Evolutionary conservation across 2,329 filamentous ascomycete species (phyloP).

Genomic region (Periconia digitata): DNA sequence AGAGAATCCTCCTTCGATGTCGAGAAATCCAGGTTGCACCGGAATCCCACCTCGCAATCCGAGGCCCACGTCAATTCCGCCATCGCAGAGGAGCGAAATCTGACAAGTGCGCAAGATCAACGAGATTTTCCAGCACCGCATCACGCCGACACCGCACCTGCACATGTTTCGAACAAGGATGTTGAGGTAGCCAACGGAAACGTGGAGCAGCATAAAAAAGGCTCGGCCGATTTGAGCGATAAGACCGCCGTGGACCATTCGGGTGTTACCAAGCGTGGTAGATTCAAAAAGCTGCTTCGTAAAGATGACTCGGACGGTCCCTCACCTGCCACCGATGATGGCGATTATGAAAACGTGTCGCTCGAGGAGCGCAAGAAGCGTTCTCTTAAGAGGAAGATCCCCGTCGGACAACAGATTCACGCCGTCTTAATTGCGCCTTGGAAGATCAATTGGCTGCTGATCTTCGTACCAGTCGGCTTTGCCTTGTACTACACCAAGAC

Average conservation of each 20-base stretch:
- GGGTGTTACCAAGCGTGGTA: slow-evolving; percentile 24
- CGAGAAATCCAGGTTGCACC: slow-evolving; percentile 27
- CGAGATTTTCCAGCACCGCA: slow-evolving; percentile 31
- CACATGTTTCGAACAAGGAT: slow-evolving; percentile 12
- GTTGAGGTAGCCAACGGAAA: slow-evolving; percentile 10
- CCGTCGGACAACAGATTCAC: slow-evolving; percentile 59
- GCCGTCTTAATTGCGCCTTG: slow-evolving; percentile 79
- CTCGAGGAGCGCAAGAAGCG: slow-evolving; percentile 36
- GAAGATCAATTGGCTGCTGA: slow-evolving; percentile 74
- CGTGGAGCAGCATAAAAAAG: slow-evolving; percentile 8
- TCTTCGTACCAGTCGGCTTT: slow-evolving; percentile 77
- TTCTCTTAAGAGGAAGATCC: slow-evolving; percentile 37
- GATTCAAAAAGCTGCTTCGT: slow-evolving; percentile 36
- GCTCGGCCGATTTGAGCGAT: slow-evolving; percentile 23
- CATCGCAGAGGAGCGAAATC: slow-evolving; percentile 28
- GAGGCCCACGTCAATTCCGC: slow-evolving; percentile 24
- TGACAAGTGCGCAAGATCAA: slow-evolving; percentile 25
- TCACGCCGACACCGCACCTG: slow-evolving; percentile 31
- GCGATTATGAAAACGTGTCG: slow-evolving; percentile 26
- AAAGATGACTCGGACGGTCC: slow-evolving; percentile 14
- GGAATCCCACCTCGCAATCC: slow-evolving; percentile 17
- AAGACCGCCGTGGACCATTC: slow-evolving; percentile 21
- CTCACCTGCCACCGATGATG: slow-evolving; percentile 14
- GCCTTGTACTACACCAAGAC: slow-evolving; percentile 66
- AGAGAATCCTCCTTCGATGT: slow-evolving; percentile 27